Percentiles rank a stretch among this genome's conserved stretches.
phyloP scores from a whole-genome alignment of 345 rosid genomes.

The Xanthoceras sorbifolium region DNA sequence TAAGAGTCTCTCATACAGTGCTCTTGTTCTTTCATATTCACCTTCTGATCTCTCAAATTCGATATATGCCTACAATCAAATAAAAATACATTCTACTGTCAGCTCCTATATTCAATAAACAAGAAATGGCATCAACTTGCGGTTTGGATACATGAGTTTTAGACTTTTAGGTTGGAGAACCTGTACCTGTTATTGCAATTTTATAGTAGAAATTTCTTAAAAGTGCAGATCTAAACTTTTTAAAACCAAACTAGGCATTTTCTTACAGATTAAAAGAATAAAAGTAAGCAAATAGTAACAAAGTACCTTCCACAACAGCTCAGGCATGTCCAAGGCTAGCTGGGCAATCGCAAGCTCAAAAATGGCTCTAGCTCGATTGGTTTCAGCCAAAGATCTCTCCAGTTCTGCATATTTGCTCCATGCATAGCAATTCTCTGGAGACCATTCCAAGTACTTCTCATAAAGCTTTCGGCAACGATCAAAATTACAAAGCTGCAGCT shows the following conservation, averaged over 20 bases:
- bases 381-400: slow-evolving; percentile 76
- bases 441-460: slow-evolving; percentile 87
- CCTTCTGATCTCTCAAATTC: slow-evolving; percentile 89
- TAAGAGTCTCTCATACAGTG: slow-evolving; percentile 70
- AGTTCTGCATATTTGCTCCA: slow-evolving; percentile 89
- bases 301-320: slow-evolving; percentile 84
- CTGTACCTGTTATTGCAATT: background rate
- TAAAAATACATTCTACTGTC: slow-evolving; percentile 6
- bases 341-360: slow-evolving; percentile 81
- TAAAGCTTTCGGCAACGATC: slow-evolving; percentile 77
- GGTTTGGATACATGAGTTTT: background rate
- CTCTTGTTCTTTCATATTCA: slow-evolving; percentile 66
- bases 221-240: background rate
- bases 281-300: background rate
- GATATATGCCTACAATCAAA: slow-evolving; percentile 69
- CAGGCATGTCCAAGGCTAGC: slow-evolving; percentile 93
- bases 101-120: background rate
- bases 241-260: background rate
- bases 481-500: slow-evolving; percentile 85
- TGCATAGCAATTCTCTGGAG: slow-evolving; percentile 92
- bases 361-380: slow-evolving; percentile 74
- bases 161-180: background rate
- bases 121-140: background rate
- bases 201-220: background rate
- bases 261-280: background rate